Evolutionary conservation across 495 filamentous ascomycete species (phyloP).

Genomic region (Penicillium daleae): DNA sequence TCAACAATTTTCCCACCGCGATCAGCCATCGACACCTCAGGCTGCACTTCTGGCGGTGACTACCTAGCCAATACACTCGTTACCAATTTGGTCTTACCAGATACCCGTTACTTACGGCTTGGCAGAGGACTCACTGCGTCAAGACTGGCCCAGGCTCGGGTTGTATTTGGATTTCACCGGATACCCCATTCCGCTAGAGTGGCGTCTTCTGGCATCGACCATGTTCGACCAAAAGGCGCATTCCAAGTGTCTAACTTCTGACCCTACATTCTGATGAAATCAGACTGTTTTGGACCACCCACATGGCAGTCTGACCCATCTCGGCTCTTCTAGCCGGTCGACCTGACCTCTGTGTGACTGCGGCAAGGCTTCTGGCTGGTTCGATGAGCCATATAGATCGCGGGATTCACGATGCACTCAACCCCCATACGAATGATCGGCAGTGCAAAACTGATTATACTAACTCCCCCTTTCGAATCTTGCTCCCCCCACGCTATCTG

Average conservation of each 20-base stretch:
- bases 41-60: constrained; percentile 12
- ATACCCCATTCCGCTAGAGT: neutral
- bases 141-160: neutral
- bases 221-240: neutral
- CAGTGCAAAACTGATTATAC: neutral
- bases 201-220: neutral
- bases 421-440: neutral
- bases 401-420: neutral
- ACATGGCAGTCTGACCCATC: neutral
- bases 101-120: neutral
- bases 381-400: neutral
- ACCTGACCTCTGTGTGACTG: neutral
- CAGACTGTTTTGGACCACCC: neutral
- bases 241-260: neutral
- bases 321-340: neutral
- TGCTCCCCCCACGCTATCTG: neutral
- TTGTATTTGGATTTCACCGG: neutral
- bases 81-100: neutral
- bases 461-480: neutral
- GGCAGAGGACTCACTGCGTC: neutral
- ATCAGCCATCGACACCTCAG: constrained; percentile 12
- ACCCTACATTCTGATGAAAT: neutral
- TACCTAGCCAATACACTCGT: constrained; percentile 2
- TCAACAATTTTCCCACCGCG: constrained; percentile 11
- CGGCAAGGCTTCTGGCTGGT: neutral